A percentile compares a stretch with the other conserved stretches of the same genome.
phyloP scores from a whole-genome alignment of 805 yeast genomes.

The Nakazawaea ishiwadae region DNA sequence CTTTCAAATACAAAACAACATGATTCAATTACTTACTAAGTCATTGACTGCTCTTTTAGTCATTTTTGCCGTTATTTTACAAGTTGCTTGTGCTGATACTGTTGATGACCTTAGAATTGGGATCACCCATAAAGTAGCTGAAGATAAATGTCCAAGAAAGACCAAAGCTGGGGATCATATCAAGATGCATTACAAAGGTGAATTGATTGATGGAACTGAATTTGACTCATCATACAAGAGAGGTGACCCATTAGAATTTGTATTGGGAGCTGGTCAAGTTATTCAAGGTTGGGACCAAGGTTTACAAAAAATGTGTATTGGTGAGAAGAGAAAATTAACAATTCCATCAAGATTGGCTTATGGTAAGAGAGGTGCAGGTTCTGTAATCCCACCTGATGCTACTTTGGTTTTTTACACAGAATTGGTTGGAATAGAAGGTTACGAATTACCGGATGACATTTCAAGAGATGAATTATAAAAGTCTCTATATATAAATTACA shows the following conservation, averaged over 20 bases:
- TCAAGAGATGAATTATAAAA: constrained; percentile 8
- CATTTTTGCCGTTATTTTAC: not conserved
- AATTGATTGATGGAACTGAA: constrained; percentile 56
- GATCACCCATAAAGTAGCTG: constrained; percentile 42
- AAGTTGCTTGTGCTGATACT: not conserved
- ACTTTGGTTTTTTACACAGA: constrained; percentile 66
- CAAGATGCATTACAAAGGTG: constrained; percentile 77
- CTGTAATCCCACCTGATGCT: constrained; percentile 74
- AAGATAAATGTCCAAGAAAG: constrained; percentile 48
- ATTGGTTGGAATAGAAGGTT: constrained; percentile 49
- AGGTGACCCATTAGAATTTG: constrained; percentile 63
- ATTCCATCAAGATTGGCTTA: constrained; percentile 80
- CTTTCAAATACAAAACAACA: not conserved
- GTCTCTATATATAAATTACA: not conserved
- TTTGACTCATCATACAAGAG: constrained; percentile 73
- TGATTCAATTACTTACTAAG: not conserved
- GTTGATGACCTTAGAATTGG: constrained; percentile 17
- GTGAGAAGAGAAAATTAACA: constrained; percentile 74
- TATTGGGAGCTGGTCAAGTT: constrained; percentile 75
- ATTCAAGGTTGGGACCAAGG: constrained; percentile 94
- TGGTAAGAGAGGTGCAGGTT: constrained; percentile 73
- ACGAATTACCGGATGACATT: constrained; percentile 9
- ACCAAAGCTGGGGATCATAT: constrained; percentile 65
- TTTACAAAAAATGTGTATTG: constrained; percentile 68
- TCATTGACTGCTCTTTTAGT: not conserved